Percentiles rank a stretch among this genome's conserved stretches.
Evolutionary conservation across 1,284 basidiomycete species (phyloP).

Genomic region (Cerrena zonata): DNA sequence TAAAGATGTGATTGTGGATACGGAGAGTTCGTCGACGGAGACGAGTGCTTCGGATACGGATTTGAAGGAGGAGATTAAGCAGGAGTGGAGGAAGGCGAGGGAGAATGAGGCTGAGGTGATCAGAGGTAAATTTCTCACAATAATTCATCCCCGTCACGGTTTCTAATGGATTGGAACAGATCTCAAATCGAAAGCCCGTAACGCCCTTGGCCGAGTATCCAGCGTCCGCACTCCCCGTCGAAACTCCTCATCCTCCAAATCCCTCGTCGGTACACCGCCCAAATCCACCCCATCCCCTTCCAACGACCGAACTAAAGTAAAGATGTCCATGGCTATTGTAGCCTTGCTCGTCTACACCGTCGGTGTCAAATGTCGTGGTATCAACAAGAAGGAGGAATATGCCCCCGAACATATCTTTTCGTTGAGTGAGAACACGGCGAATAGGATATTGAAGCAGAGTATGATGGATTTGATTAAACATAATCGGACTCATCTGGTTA

Average conservation of each 20-base stretch:
- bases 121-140: slow-evolving; percentile 18
- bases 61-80: slow-evolving; percentile 24
- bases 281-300: slow-evolving; percentile 2
- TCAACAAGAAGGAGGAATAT: slow-evolving; percentile 87
- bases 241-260: slow-evolving; percentile 6
- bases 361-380: slow-evolving; percentile 89
- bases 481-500: slow-evolving; percentile 77
- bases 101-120: slow-evolving; percentile 25
- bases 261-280: slow-evolving; percentile 8
- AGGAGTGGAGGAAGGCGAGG: slow-evolving; percentile 29
- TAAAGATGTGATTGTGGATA: slow-evolving; percentile 34
- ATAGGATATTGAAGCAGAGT: slow-evolving; percentile 54
- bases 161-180: slow-evolving; percentile 13
- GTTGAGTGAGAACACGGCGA: slow-evolving; percentile 81
- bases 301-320: slow-evolving; percentile 36
- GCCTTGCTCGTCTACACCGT: slow-evolving; percentile 89
- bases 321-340: slow-evolving; percentile 72
- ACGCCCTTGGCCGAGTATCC: slow-evolving; percentile 34
- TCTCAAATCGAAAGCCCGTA: slow-evolving; percentile 33
- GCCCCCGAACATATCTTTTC: slow-evolving; percentile 88
- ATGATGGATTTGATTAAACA: slow-evolving; percentile 84
- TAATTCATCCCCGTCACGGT: not conserved
- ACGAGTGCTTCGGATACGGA: slow-evolving; percentile 41
- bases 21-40: slow-evolving; percentile 42
- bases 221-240: slow-evolving; percentile 18